phyloP scores from a whole-genome alignment of 257 asterid species.

The Lavandula angustifolia region DNA sequence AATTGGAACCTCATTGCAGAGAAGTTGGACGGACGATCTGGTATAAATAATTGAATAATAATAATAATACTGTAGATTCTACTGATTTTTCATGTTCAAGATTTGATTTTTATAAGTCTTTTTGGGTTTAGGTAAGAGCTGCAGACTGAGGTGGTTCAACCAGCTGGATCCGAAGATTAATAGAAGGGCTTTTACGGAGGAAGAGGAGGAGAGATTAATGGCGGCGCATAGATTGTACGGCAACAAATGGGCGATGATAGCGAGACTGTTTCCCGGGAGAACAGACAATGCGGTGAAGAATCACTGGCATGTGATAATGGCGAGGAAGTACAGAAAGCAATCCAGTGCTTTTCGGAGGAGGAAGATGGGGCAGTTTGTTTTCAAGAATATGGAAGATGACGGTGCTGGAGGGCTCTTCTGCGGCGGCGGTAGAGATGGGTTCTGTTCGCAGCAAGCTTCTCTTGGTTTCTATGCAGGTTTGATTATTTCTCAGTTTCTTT shows the following conservation, averaged over 20 bases:
- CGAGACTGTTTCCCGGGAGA: constrained; percentile 86
- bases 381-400: constrained; percentile 23
- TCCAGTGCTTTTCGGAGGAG: constrained; percentile 67
- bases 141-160: constrained; percentile 89
- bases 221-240: constrained; percentile 90
- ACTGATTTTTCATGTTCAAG: not conserved
- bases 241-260: constrained; percentile 94
- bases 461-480: constrained; percentile 56
- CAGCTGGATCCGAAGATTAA: constrained; percentile 88
- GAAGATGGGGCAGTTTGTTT: constrained; percentile 68
- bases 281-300: constrained; percentile 92
- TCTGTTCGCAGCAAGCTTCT: constrained; percentile 47
- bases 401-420: not conserved
- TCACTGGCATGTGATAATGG: constrained; percentile 96
- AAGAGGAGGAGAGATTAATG: constrained; percentile 85
- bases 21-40: not conserved
- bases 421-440: constrained; percentile 20
- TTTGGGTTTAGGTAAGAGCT: constrained; percentile 62
- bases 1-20: not conserved
- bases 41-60: not conserved
- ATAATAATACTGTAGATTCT: no score
- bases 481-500: no score
- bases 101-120: not conserved
- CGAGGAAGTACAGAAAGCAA: constrained; percentile 80
- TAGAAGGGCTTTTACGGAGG: constrained; percentile 79